phyloP scores from a whole-genome alignment of 129 eudicot genomes.

The Flaveria robusta region DNA sequence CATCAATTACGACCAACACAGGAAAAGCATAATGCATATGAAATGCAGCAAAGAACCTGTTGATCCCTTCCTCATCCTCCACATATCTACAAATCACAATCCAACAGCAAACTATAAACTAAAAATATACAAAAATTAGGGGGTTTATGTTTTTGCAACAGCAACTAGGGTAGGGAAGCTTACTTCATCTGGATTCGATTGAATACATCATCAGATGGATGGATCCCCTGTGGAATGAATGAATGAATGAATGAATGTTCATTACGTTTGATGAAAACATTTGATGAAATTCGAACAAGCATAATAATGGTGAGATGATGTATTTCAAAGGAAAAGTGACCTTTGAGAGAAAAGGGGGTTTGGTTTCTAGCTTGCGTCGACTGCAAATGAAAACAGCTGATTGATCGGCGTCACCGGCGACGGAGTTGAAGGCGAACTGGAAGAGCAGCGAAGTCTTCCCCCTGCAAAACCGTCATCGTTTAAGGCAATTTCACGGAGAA shows the following conservation, averaged over 20 bases:
- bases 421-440: conserved; percentile 64
- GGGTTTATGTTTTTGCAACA: neutral
- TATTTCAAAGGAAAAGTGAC: conserved; percentile 27
- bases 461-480: conserved; percentile 42
- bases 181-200: conserved; percentile 72
- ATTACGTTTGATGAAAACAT: no score
- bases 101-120: neutral
- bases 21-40: conserved; percentile 65
- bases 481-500: neutral
- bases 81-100: conserved; percentile 59
- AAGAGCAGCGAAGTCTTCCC: conserved; percentile 80
- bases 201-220: conserved; percentile 61
- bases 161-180: neutral
- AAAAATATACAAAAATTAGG: neutral
- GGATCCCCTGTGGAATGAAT: conserved; percentile 54
- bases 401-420: conserved; percentile 16
- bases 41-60: conserved; percentile 83
- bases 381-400: conserved; percentile 57
- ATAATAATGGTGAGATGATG: no score
- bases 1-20: conserved; percentile 60
- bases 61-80: conserved; percentile 76
- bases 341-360: conserved; percentile 82
- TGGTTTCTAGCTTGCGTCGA: conserved; percentile 50
- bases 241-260: neutral
- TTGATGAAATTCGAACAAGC: no score